A percentile compares a stretch with the other conserved stretches of the same genome.
phyloP scores from a whole-genome alignment of 345 rosid genomes.

The Combretum micranthum region DNA sequence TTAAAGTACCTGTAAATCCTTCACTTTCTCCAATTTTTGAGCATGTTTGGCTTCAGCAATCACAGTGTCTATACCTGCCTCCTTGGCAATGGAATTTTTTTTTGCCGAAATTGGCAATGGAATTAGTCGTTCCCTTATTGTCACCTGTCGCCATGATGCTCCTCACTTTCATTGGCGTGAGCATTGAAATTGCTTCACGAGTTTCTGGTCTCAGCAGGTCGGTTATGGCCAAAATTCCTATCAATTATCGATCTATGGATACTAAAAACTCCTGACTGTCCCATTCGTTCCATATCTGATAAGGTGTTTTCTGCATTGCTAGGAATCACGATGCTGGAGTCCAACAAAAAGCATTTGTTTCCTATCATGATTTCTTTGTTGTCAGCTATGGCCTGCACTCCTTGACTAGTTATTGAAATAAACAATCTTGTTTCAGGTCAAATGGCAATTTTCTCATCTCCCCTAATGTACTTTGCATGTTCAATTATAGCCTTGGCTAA shows the following conservation, averaged over 20 bases:
- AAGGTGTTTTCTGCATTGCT: constrained; percentile 52
- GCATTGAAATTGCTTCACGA: constrained; percentile 54
- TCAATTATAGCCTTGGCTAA: constrained; percentile 75
- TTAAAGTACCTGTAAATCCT: constrained; percentile 62
- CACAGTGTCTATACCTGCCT: constrained; percentile 68
- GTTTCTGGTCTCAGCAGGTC: constrained; percentile 77
- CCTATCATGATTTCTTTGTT: constrained; percentile 61
- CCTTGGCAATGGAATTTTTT: too few species aligned
- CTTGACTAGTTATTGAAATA: constrained; percentile 62
- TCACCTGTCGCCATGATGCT: constrained; percentile 92
- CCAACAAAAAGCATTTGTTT: constrained; percentile 59
- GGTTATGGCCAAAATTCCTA: constrained; percentile 60
- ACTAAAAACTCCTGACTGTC: constrained; percentile 75
- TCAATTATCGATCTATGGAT: constrained; percentile 45
- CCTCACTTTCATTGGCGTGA: constrained; percentile 56
- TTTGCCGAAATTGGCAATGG: too few species aligned
- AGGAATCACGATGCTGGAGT: constrained; percentile 34
- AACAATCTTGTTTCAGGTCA: constrained; percentile 78
- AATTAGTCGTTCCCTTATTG: constrained; percentile 78
- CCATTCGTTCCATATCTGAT: constrained; percentile 54
- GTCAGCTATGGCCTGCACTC: constrained; percentile 55
- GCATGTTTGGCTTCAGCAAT: constrained; percentile 82
- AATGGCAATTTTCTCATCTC: constrained; percentile 53
- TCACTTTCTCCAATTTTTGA: constrained; percentile 72
- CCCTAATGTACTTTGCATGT: constrained; percentile 58